phyloP scores from a whole-genome alignment of 805 yeast genomes.

The Saitoella complicata region DNA sequence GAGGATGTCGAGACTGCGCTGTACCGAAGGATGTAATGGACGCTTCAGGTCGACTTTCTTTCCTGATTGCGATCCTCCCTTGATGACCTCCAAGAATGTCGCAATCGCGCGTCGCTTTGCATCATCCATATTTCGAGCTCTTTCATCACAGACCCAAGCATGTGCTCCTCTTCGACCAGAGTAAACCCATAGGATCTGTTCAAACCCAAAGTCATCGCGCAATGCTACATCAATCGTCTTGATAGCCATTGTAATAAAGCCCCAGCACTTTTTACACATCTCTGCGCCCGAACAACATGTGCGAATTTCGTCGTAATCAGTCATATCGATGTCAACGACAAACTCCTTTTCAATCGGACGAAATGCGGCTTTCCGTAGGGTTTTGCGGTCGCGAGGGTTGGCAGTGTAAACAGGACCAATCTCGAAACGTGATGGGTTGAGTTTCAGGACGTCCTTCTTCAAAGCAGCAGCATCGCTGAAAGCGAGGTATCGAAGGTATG shows the following conservation, averaged over 20 bases:
- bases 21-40: slow-evolving; percentile 80
- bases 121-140: slow-evolving; percentile 66
- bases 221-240: slow-evolving; percentile 56
- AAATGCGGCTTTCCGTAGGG: slow-evolving; percentile 58
- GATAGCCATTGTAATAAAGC: slow-evolving; percentile 71
- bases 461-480: slow-evolving; percentile 52
- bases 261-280: slow-evolving; percentile 87
- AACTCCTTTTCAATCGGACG: slow-evolving; percentile 73
- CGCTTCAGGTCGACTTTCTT: slow-evolving; percentile 39
- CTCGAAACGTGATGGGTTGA: slow-evolving; percentile 83
- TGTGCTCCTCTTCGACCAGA: slow-evolving; percentile 99
- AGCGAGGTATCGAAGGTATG: slow-evolving; percentile 79
- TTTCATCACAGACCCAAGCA: slow-evolving; percentile 86
- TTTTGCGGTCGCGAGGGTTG: slow-evolving; percentile 74
- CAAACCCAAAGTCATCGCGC: slow-evolving; percentile 76
- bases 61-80: slow-evolving; percentile 27
- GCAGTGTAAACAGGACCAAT: slow-evolving; percentile 82
- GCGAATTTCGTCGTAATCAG: slow-evolving; percentile 86
- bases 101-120: slow-evolving; percentile 58
- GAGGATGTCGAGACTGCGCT: slow-evolving; percentile 51
- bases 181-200: slow-evolving; percentile 81
- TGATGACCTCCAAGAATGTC: slow-evolving; percentile 64
- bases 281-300: slow-evolving; percentile 81
- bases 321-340: slow-evolving; percentile 92
- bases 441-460: slow-evolving; percentile 52